Evolutionary conservation across 2,329 filamentous ascomycete genomes (phyloP).

Genomic region (Aureobasidium leucospermi): DNA sequence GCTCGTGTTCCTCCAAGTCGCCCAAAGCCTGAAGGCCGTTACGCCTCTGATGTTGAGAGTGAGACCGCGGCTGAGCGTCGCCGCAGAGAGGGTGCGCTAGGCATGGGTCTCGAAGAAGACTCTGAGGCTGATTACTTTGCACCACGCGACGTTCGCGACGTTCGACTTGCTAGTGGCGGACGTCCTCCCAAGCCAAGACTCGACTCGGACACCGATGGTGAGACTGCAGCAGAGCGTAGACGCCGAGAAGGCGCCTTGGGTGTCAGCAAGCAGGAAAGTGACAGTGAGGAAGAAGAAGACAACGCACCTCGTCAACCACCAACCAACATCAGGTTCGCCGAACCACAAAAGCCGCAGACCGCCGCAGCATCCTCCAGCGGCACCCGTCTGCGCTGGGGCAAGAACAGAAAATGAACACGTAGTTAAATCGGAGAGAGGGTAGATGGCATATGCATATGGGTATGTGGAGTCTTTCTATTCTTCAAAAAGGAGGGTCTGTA

Average conservation of each 20-base stretch:
- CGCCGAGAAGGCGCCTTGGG: slow-evolving; percentile 68
- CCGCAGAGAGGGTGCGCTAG: slow-evolving; percentile 65
- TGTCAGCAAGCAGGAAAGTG: slow-evolving; percentile 39
- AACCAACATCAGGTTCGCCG: slow-evolving; percentile 17
- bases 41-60: slow-evolving; percentile 33
- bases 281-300: slow-evolving; percentile 52
- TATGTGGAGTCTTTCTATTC: not conserved
- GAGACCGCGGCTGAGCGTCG: slow-evolving; percentile 71
- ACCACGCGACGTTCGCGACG: slow-evolving; percentile 6
- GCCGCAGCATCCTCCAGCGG: not conserved
- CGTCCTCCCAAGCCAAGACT: slow-evolving; percentile 10
- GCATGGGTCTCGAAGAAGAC: slow-evolving; percentile 37
- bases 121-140: slow-evolving; percentile 31
- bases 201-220: slow-evolving; percentile 39
- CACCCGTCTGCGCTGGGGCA: slow-evolving; percentile 5
- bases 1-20: slow-evolving; percentile 28
- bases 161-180: not conserved
- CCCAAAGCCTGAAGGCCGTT: not conserved
- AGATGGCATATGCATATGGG: not conserved
- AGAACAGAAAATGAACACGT: not conserved
- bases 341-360: slow-evolving; percentile 10
- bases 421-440: not conserved
- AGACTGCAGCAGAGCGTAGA: slow-evolving; percentile 68
- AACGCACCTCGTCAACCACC: slow-evolving; percentile 43
- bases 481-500: not conserved